Evolutionary conservation across 495 filamentous ascomycete species (phyloP).

Genomic region (Penicilliopsis zonata): DNA sequence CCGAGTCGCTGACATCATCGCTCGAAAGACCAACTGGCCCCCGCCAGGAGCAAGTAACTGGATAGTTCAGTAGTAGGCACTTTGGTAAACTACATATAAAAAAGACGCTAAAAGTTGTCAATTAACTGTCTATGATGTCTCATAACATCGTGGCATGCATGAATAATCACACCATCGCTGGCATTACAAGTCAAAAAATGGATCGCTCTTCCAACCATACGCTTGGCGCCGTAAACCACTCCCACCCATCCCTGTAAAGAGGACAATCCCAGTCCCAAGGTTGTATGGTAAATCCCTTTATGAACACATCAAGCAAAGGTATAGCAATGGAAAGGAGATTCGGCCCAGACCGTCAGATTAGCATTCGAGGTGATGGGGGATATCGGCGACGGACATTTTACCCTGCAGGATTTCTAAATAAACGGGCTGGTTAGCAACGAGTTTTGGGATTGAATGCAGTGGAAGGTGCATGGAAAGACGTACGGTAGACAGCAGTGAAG

Average conservation of each 20-base stretch:
- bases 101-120: neutral
- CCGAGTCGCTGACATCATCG: no score
- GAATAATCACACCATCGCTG: neutral
- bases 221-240: neutral
- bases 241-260: no score
- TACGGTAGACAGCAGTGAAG: constrained; percentile 70
- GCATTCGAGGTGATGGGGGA: constrained; percentile 34
- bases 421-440: neutral
- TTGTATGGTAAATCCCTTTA: no score
- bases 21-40: no score
- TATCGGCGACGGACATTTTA: constrained; percentile 27
- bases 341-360: constrained; percentile 12
- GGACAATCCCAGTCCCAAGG: no score
- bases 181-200: neutral
- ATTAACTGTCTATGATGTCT: neutral
- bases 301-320: neutral
- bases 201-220: neutral
- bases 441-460: constrained; percentile 5
- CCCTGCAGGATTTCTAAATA: constrained; percentile 28
- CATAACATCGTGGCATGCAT: neutral
- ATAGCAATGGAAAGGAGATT: neutral
- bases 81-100: no score
- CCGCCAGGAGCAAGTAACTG: no score
- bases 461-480: constrained; percentile 6
- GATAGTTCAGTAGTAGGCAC: no score